These are phyloP conservation scores for Brassica hybrid DNA, from an alignment of 441 rosid species.

Conservation along the genomic window DNA sequence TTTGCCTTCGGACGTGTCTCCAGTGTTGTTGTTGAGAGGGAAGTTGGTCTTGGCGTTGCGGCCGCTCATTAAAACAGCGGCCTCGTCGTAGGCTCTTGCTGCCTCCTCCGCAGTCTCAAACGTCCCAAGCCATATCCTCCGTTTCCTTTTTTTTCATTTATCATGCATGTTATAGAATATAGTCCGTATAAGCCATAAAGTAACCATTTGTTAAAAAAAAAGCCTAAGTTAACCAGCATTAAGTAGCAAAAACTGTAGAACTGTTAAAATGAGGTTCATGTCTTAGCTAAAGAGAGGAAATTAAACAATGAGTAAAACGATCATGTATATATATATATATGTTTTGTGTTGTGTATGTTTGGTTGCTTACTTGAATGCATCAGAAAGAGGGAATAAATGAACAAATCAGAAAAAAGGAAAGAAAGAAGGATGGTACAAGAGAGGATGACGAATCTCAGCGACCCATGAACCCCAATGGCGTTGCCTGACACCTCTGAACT, in stretches of 20 bases:
- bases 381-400: constrained; percentile 24
- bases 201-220: background rate
- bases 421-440: constrained; percentile 45
- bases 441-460: constrained; percentile 93
- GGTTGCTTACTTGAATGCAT: constrained; percentile 24
- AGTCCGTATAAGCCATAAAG: constrained; percentile 2
- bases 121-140: constrained; percentile 96
- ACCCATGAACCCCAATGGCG: constrained; percentile 99
- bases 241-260: background rate
- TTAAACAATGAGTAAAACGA: background rate
- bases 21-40: constrained; percentile 46
- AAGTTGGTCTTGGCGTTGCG: constrained; percentile 88
- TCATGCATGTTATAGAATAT: constrained; percentile 29
- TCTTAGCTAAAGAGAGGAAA: constrained; percentile 19
- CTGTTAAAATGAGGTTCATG: constrained; percentile 8
- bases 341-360: background rate
- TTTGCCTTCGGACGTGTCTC: constrained; percentile 38
- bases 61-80: constrained; percentile 81
- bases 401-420: constrained; percentile 14
- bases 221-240: background rate
- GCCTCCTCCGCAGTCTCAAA: constrained; percentile 88
- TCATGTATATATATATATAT: constrained; percentile 21
- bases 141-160: constrained; percentile 52
- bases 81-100: constrained; percentile 86
- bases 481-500: constrained; percentile 98